These are phyloP conservation scores for Apiosordaria backusii DNA, from an alignment of 495 filamentous ascomycete species.

Conservation along the genomic window DNA sequence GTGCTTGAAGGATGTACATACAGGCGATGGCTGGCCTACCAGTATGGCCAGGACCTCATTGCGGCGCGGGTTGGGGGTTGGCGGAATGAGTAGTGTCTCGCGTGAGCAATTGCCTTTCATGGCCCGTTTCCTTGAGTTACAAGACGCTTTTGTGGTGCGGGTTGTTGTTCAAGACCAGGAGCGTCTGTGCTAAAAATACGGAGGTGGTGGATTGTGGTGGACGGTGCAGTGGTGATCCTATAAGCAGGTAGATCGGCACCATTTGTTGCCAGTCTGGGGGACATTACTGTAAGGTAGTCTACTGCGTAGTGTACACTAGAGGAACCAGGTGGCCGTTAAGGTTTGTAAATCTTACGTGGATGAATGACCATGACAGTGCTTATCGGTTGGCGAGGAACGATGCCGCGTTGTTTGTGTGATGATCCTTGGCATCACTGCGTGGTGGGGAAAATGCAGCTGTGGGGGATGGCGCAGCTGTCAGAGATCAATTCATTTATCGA, in stretches of 20 bases:
- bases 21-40: neutral
- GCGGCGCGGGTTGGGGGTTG: neutral
- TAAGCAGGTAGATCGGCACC: neutral
- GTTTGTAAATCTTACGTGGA: neutral
- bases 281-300: no score
- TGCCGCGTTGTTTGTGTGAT: constrained; percentile 9
- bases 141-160: neutral
- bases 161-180: neutral
- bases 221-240: no score
- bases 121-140: neutral
- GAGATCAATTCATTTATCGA: neutral
- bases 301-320: no score
- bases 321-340: neutral
- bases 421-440: constrained; percentile 6
- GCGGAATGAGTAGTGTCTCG: constrained; percentile 1
- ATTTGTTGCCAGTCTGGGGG: neutral
- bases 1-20: no score
- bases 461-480: neutral
- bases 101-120: constrained; percentile 7
- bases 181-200: constrained; percentile 10
- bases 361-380: neutral
- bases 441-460: neutral
- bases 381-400: neutral
- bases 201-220: neutral
- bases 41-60: neutral